Evolutionary conservation across 75 land plant species (phyloP), one percentile per base, ranked within the genome.

Genomic region (Sequoiadendron giganteum): DNA sequence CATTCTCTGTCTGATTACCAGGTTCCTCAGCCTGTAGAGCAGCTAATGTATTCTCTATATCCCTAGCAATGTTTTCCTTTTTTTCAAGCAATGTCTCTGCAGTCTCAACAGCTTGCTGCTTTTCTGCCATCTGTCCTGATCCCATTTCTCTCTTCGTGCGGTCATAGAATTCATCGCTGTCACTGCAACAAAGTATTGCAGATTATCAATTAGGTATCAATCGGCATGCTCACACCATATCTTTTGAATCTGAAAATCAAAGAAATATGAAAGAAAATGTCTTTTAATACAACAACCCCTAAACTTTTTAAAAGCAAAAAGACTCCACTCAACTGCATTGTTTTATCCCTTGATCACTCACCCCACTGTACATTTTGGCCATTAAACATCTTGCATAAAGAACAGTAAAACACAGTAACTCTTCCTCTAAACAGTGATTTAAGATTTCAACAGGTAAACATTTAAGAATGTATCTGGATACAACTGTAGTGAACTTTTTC

Each of bases 161-260:
- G 80, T 98, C 99, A 90, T 97, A 98, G 86, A 97, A 97, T 49
- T 98, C 99, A 93, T 98, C 98, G 83, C 95, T 97, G 90, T 95
- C 99, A 91, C 99, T 94, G 92, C n/a, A 55, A 76, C 45, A 16
- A 78, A 45, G n/a, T 49, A 48, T 82, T 39, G 86, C 10, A 47
- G 36, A 47, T 28, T 28, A 87, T 15, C 48, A 18, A 77, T 21
- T 30, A 19, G 18, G 10, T 32, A 56, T 1, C 32, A 3, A 85
- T 18, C 15, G 18, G 61, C 49, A 81, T 81, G 45, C 28, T 42
- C 48, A 43, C 42, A 40, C 2, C 48, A 42, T 42, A 10, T 25
- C 10, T 45, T 81, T 43, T 43, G 10, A 25, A 81, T 42, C 40
- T 28, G 3, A 39, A 81, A 42, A 8, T n/a, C 25, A 80, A 80